Conservation (phyloP, 2,329 filamentous ascomycete genomes). For the Verticillium alfalfae region DNA sequence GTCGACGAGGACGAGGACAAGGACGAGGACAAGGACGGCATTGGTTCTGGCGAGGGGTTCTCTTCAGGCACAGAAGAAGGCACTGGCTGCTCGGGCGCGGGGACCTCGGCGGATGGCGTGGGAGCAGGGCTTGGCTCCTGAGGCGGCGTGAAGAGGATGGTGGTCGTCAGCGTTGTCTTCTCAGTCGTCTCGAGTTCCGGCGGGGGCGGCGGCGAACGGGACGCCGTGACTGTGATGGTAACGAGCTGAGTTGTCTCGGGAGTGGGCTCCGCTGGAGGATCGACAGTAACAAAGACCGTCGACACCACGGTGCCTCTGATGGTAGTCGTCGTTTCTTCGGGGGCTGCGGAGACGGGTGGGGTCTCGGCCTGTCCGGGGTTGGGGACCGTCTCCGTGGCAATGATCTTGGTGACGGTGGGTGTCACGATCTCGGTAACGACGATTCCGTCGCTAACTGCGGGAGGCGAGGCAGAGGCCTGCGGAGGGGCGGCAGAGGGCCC, state of each 20-base stretch:
- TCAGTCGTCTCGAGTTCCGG: not conserved
- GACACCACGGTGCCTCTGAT: constrained; percentile 7
- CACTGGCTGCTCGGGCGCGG: not conserved
- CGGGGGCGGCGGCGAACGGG: not conserved
- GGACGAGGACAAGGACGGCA: not conserved
- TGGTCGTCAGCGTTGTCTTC: not conserved
- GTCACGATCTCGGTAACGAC: constrained; percentile 3
- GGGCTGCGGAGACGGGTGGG: not conserved
- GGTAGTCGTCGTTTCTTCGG: constrained; percentile 4
- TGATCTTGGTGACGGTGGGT: constrained; percentile 4
- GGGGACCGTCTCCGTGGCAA: constrained; percentile 8
- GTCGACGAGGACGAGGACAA: not conserved
- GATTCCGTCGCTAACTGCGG: not conserved
- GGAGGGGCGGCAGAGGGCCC: not conserved
- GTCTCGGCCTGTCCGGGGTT: constrained; percentile 1
- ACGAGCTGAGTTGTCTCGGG: constrained; percentile 1
- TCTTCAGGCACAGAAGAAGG: not conserved
- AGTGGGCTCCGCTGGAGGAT: not conserved
- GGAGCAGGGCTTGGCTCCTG: not conserved
- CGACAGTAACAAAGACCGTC: constrained; percentile 5
- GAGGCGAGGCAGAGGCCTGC: not conserved
- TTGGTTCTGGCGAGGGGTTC: not conserved
- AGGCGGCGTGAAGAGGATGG: not conserved
- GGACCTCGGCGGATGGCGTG: not conserved
- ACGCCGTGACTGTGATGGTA: constrained; percentile 1